phyloP scores from a whole-genome alignment of 2,329 filamentous ascomycete genomes.

The Plectosphaerella plurivora region DNA sequence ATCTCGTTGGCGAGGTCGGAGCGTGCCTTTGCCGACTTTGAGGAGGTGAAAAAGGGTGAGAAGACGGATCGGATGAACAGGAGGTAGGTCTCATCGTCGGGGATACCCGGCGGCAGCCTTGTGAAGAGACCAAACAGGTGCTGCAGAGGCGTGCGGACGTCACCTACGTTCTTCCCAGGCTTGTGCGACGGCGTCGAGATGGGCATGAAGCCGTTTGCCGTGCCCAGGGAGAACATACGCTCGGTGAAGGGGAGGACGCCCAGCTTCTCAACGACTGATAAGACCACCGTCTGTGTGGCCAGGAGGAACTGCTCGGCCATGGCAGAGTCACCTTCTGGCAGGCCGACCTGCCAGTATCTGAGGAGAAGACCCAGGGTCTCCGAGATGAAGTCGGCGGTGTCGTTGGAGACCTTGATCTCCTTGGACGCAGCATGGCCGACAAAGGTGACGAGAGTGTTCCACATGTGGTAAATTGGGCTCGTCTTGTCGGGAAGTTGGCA shows the following conservation, averaged over 20 bases:
- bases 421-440: constrained; percentile 68
- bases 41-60: constrained; percentile 51
- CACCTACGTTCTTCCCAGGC: constrained; percentile 42
- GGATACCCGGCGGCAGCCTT: constrained; percentile 39
- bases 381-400: constrained; percentile 76
- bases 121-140: constrained; percentile 62
- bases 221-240: constrained; percentile 47
- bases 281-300: constrained; percentile 47
- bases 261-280: constrained; percentile 44
- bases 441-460: constrained; percentile 57
- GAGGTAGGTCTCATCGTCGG: constrained; percentile 40
- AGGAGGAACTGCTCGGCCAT: constrained; percentile 47
- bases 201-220: constrained; percentile 54
- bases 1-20: constrained; percentile 47
- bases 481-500: constrained; percentile 56
- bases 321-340: constrained; percentile 45
- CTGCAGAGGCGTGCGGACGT: constrained; percentile 56
- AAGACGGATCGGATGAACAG: constrained; percentile 48
- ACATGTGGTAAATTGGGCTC: constrained; percentile 50
- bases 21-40: constrained; percentile 35
- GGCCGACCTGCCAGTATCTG: constrained; percentile 61
- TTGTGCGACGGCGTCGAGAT: constrained; percentile 64
- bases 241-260: constrained; percentile 61
- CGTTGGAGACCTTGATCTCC: constrained; percentile 83
- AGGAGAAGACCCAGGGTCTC: constrained; percentile 65